A percentile compares a stretch with the other conserved stretches of the same genome.
Evolutionary conservation across 2,329 filamentous ascomycete species (phyloP).

Genomic region (Penicillium sp.): DNA sequence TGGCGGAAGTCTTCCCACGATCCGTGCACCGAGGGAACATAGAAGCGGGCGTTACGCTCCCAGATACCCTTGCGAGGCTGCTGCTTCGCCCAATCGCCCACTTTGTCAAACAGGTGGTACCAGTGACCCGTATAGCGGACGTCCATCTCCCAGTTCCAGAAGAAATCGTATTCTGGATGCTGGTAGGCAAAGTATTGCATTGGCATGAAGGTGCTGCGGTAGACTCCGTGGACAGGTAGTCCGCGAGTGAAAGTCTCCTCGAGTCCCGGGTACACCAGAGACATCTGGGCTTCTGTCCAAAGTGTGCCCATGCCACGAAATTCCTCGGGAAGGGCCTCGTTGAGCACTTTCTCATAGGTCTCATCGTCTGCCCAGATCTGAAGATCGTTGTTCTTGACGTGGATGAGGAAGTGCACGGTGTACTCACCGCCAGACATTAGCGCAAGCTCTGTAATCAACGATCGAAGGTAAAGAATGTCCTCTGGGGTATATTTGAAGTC

Average conservation of each 20-base stretch:
- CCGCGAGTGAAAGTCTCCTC: constrained; percentile 74
- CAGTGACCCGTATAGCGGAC: constrained; percentile 78
- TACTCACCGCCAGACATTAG: constrained; percentile 81
- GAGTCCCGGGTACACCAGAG: constrained; percentile 83
- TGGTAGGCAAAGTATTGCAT: constrained; percentile 89
- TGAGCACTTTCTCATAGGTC: constrained; percentile 73
- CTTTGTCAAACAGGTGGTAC: constrained; percentile 75
- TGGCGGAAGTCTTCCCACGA: constrained; percentile 79
- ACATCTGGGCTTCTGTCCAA: constrained; percentile 95
- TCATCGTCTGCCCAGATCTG: constrained; percentile 81
- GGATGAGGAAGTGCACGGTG: constrained; percentile 78
- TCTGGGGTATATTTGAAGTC: constrained; percentile 79
- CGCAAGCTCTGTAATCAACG: constrained; percentile 77
- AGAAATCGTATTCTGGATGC: constrained; percentile 76
- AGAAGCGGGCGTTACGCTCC: constrained; percentile 79
- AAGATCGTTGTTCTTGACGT: constrained; percentile 77
- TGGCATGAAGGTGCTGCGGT: constrained; percentile 90
- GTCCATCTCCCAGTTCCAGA: constrained; percentile 90
- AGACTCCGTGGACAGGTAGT: constrained; percentile 85
- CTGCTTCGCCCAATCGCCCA: constrained; percentile 68
- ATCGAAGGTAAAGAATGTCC: constrained; percentile 77
- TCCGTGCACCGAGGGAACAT: constrained; percentile 74
- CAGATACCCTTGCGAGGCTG: constrained; percentile 80
- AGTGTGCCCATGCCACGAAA: constrained; percentile 87
- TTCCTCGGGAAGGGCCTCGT: constrained; percentile 72